A percentile compares a stretch with the other conserved stretches of the same genome.
These are phyloP conservation scores for Hortaea sp. DNA, from an alignment of 2,329 filamentous ascomycete species.

Conservation along the genomic window DNA sequence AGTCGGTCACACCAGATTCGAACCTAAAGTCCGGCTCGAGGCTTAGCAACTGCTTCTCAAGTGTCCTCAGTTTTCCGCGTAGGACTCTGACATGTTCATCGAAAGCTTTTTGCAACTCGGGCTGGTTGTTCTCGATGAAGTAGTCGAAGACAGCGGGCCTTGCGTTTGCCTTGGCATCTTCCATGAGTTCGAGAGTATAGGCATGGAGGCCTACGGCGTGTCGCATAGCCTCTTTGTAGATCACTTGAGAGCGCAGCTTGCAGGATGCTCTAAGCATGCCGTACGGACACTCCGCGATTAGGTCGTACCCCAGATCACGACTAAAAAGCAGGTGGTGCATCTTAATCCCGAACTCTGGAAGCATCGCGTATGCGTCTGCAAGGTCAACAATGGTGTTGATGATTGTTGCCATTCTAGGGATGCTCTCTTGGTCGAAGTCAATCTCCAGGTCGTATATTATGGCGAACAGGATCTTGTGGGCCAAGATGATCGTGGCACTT, in stretches of 20 bases:
- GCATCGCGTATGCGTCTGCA: not conserved
- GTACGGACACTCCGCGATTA: not conserved
- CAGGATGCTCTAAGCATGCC: not conserved
- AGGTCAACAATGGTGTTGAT: not conserved
- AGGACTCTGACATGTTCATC: not conserved
- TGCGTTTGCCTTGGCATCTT: not conserved
- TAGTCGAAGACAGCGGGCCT: not conserved
- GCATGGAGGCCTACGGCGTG: not conserved
- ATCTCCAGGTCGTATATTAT: not conserved
- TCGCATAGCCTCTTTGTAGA: constrained; percentile 1
- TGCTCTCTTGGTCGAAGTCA: not conserved
- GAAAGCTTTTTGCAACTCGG: not conserved
- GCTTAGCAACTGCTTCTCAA: not conserved
- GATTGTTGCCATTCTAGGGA: not conserved
- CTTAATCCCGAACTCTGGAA: not conserved
- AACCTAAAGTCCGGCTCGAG: not conserved
- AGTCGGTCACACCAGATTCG: not conserved
- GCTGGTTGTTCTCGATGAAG: not conserved
- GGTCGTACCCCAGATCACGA: not conserved
- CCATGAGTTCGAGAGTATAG: not conserved
- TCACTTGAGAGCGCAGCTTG: not conserved
- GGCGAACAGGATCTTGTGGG: not conserved
- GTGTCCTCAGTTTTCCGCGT: not conserved
- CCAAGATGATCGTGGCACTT: not conserved
- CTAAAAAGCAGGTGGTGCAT: not conserved